Evolutionary conservation across 2,329 filamentous ascomycete genomes (phyloP).

Genomic region (Dactylonectria macrodidyma): DNA sequence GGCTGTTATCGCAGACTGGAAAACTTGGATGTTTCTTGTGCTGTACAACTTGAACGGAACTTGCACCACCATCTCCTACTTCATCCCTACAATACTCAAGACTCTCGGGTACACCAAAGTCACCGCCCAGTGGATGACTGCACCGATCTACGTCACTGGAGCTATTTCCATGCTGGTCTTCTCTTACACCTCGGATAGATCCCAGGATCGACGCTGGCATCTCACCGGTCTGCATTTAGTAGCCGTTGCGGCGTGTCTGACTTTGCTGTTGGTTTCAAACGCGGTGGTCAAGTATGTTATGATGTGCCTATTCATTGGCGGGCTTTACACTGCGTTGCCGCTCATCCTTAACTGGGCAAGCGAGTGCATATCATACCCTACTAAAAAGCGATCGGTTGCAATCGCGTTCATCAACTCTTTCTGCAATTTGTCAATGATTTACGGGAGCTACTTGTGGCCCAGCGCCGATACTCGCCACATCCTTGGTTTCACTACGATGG

Average conservation of each 20-base stretch:
- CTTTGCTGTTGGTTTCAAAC: slow-evolving; percentile 29
- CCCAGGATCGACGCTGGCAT: slow-evolving; percentile 46
- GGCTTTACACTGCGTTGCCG: slow-evolving; percentile 32
- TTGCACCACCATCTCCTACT: slow-evolving; percentile 63
- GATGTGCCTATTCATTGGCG: slow-evolving; percentile 30
- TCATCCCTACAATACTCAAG: slow-evolving; percentile 47
- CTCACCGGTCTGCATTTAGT: slow-evolving; percentile 36
- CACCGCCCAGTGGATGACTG: slow-evolving; percentile 48
- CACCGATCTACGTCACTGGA: slow-evolving; percentile 44
- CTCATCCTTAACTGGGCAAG: slow-evolving; percentile 34
- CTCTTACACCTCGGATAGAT: slow-evolving; percentile 45
- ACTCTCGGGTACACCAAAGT: slow-evolving; percentile 44
- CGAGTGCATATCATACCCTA: slow-evolving; percentile 28
- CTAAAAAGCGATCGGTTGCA: slow-evolving; percentile 34
- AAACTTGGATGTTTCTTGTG: slow-evolving; percentile 61
- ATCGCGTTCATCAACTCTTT: slow-evolving; percentile 37
- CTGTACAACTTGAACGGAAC: slow-evolving; percentile 63
- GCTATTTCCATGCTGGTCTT: slow-evolving; percentile 38
- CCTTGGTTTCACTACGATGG: slow-evolving; percentile 27
- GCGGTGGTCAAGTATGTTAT: slow-evolving; percentile 20
- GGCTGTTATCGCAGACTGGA: slow-evolving; percentile 57
- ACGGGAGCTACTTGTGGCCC: slow-evolving; percentile 37
- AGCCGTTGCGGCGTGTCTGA: slow-evolving; percentile 42
- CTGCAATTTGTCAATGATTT: slow-evolving; percentile 34
- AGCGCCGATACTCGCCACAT: slow-evolving; percentile 28